A percentile compares a stretch with the other conserved stretches of the same genome.
Conservation (phyloP, 208 protist species). For the Porcisia deanei region DNA sequence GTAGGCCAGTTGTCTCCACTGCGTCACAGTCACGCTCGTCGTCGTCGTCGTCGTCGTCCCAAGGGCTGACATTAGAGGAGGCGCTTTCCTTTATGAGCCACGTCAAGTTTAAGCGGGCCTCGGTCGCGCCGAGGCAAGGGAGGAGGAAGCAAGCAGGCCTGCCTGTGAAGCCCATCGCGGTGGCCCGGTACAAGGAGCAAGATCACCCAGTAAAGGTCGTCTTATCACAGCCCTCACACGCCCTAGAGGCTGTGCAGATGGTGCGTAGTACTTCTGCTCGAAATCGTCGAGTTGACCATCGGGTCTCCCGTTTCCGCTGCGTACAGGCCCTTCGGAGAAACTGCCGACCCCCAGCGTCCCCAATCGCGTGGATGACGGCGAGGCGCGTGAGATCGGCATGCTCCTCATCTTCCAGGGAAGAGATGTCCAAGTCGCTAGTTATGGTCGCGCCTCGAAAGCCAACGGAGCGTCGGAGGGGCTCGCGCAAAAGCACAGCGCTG, state of each 20-base stretch:
- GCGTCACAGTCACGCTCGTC: not conserved
- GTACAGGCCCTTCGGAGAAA: not conserved
- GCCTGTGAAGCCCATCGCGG: not conserved
- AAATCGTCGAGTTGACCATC: not conserved
- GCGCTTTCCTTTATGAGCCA: slow-evolving; percentile 9
- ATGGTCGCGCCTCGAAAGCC: not conserved
- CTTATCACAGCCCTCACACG: not conserved
- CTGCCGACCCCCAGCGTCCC: not conserved
- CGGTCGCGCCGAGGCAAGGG: not conserved
- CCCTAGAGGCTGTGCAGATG: not conserved
- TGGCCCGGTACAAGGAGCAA: not conserved
- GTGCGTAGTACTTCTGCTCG: not conserved
- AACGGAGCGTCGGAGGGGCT: not conserved
- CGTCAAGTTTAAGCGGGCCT: slow-evolving; percentile 9
- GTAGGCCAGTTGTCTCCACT: not conserved
- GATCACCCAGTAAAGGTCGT: not conserved
- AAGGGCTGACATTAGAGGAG: slow-evolving; percentile 21
- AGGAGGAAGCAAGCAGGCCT: not conserved
- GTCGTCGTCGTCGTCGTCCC: not conserved
- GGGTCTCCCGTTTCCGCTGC: not conserved
- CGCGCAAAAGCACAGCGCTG: not conserved
- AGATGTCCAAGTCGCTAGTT: not conserved
- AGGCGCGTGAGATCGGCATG: not conserved
- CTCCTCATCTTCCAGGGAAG: not conserved
- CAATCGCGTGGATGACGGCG: not conserved